phyloP scores from a whole-genome alignment of 169 alveolate genomes.

The Plasmodium malariae region DNA sequence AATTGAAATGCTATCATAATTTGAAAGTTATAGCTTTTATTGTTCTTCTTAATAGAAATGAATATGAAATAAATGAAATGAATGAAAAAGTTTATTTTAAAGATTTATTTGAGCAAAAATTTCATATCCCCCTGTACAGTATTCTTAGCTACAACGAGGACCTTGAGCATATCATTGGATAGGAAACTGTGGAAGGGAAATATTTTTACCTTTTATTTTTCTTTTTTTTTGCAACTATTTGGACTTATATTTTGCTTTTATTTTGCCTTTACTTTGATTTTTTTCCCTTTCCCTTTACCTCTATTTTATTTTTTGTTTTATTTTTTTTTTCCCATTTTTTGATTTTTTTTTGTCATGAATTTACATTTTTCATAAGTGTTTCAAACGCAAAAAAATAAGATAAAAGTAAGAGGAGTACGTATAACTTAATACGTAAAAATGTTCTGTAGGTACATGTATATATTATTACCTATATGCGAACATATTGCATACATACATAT shows the following conservation, averaged over 20 bases:
- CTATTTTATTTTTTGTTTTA: too few species aligned
- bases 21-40: constrained; percentile 24
- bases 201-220: neutral
- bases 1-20: constrained; percentile 12
- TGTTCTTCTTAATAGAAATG: constrained; percentile 54
- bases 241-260: too few species aligned
- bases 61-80: constrained; percentile 32
- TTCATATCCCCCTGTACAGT: constrained; percentile 23
- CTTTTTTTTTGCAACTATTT: neutral
- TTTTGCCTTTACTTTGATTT: too few species aligned
- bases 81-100: constrained; percentile 47
- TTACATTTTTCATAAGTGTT: constrained; percentile 30
- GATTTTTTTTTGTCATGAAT: too few species aligned
- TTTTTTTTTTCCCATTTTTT: too few species aligned
- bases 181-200: neutral
- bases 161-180: constrained; percentile 4
- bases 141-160: constrained; percentile 35
- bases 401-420: too few species aligned
- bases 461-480: neutral
- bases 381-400: constrained; percentile 30
- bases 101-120: constrained; percentile 32
- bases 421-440: too few species aligned
- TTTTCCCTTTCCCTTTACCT: too few species aligned
- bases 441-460: neutral
- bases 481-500: constrained; percentile 10